Conservation (phyloP, 1,284 basidiomycete genomes). For the Flammula alnicola region DNA sequence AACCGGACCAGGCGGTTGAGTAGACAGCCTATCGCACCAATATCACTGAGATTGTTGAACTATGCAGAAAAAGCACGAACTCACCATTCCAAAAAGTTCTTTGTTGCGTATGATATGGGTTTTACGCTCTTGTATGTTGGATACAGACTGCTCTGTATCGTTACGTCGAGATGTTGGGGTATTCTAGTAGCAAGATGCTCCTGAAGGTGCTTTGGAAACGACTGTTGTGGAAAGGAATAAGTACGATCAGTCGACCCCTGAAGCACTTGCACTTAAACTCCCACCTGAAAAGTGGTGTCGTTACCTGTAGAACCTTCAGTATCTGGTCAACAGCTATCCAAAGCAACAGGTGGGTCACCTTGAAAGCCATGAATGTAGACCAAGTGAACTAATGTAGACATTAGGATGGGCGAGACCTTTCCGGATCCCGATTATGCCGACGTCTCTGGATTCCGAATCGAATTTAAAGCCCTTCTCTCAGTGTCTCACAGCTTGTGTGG, state of each 20-base stretch:
- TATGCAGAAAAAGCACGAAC: slow-evolving; percentile 10
- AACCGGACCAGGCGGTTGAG: slow-evolving; percentile 56
- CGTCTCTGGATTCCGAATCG: no score
- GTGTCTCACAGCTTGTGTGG: no score
- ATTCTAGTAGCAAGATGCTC: slow-evolving; percentile 40
- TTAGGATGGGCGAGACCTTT: no score
- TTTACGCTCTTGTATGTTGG: slow-evolving; percentile 61
- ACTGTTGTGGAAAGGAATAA: slow-evolving; percentile 32
- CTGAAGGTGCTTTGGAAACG: slow-evolving; percentile 58
- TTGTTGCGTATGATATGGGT: slow-evolving; percentile 50
- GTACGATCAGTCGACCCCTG: slow-evolving; percentile 1
- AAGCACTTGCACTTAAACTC: slow-evolving; percentile 8
- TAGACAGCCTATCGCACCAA: slow-evolving; percentile 47
- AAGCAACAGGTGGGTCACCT: slow-evolving; percentile 36
- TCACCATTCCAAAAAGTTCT: slow-evolving; percentile 57
- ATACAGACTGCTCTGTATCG: slow-evolving; percentile 52
- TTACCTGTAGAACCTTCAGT: slow-evolving; percentile 36
- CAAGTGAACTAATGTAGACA: slow-evolving; percentile 47
- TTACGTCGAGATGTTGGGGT: slow-evolving; percentile 40
- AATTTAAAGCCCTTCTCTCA: no score
- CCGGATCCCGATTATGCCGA: no score
- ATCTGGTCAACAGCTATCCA: not conserved
- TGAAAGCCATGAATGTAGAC: slow-evolving; percentile 60
- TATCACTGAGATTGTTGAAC: not conserved
- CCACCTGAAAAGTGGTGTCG: slow-evolving; percentile 52